Evolutionary conservation across 768 basidiomycete genomes (phyloP).

Genomic region (Rhodotorula paludigena): DNA sequence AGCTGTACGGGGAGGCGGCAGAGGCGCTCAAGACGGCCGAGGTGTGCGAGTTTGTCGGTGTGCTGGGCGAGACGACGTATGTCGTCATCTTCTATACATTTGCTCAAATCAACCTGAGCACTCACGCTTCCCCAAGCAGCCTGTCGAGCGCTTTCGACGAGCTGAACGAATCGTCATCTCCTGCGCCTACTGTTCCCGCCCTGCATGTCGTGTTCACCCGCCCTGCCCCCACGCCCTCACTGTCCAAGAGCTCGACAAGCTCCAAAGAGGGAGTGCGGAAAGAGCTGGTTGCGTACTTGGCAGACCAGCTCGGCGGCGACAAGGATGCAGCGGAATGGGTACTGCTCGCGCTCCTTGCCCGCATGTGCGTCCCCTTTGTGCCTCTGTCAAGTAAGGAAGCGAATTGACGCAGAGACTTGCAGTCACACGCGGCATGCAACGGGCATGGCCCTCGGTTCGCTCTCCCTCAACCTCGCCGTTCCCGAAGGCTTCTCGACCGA

Average conservation of each 20-base stretch:
- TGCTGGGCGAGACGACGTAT: slow-evolving; percentile 39
- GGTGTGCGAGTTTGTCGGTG: slow-evolving; percentile 40
- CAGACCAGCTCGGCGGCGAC: slow-evolving; percentile 39
- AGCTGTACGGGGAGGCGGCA: slow-evolving; percentile 34
- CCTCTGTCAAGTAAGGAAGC: neutral
- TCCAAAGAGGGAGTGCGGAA: neutral
- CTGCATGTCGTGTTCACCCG: slow-evolving; percentile 31
- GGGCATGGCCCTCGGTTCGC: slow-evolving; percentile 41
- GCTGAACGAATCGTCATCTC: neutral
- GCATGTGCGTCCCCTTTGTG: slow-evolving; percentile 22
- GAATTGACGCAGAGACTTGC: neutral
- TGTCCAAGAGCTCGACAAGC: neutral
- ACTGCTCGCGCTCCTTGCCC: slow-evolving; percentile 37
- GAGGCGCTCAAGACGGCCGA: slow-evolving; percentile 37
- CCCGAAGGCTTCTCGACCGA: slow-evolving; percentile 13
- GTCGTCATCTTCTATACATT: neutral
- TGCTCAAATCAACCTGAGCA: too few relatives aligned
- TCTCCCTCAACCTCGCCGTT: slow-evolving; percentile 42
- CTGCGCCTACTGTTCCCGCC: slow-evolving; percentile 16
- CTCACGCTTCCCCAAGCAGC: neutral
- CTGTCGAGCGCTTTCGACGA: slow-evolving; percentile 26
- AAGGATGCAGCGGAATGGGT: slow-evolving; percentile 43
- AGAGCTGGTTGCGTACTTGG: slow-evolving; percentile 37
- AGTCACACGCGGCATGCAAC: slow-evolving; percentile 41
- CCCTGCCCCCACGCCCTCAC: neutral